Evolutionary conservation across 148 eudicot species (phyloP).

Genomic region (Fagopyrum homotropicum): DNA sequence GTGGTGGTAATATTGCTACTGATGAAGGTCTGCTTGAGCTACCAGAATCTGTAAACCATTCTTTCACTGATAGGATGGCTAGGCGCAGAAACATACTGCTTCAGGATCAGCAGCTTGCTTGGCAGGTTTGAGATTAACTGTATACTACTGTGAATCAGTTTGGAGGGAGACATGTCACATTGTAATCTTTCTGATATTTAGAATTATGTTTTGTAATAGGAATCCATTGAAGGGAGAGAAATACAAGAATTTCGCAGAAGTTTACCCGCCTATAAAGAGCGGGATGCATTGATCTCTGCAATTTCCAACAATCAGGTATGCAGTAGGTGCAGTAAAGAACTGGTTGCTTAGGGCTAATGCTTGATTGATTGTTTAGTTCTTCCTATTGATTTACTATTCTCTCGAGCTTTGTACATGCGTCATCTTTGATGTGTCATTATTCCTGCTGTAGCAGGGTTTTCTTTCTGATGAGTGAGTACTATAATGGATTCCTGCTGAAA

Average conservation of each 20-base stretch:
- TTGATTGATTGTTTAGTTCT: background rate
- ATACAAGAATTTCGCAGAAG: constrained; percentile 72
- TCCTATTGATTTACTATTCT: background rate
- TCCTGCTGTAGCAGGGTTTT: background rate
- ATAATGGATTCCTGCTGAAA: background rate
- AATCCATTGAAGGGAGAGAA: constrained; percentile 70
- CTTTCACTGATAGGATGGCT: constrained; percentile 49
- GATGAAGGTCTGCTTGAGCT: constrained; percentile 94
- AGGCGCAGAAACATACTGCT: constrained; percentile 60
- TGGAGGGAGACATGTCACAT: background rate
- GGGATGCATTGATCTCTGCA: constrained; percentile 63
- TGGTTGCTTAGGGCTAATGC: background rate
- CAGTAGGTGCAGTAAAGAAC: background rate
- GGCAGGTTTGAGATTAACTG: constrained; percentile 59
- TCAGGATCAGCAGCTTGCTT: constrained; percentile 62
- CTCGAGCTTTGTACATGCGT: background rate
- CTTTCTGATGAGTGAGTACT: background rate
- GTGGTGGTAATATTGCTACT: constrained; percentile 62
- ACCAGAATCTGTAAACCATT: constrained; percentile 57
- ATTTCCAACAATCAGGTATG: constrained; percentile 72
- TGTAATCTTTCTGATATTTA: constrained; percentile 13
- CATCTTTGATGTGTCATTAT: background rate
- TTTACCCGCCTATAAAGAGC: constrained; percentile 91
- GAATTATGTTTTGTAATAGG: constrained; percentile 33
- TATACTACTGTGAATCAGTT: background rate